A percentile compares a stretch with the other conserved stretches of the same genome.
Evolutionary conservation across 1,284 basidiomycete genomes (phyloP).

Genomic region (Pterulicium gracile): DNA sequence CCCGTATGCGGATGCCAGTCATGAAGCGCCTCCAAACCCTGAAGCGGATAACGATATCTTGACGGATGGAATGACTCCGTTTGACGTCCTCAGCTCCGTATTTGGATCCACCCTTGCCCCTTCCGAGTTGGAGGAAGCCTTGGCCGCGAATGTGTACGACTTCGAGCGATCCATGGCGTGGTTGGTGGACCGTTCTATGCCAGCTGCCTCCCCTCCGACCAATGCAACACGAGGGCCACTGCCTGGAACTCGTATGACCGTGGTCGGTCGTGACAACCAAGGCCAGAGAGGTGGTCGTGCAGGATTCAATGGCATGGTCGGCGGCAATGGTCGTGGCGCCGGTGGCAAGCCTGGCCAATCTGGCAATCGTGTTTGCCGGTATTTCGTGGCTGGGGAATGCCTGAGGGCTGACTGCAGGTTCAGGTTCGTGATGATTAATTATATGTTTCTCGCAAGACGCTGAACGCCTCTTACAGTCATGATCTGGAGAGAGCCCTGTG

Average conservation of each 20-base stretch:
- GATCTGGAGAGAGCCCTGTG: conserved; percentile 89
- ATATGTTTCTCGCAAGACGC: conserved; percentile 4
- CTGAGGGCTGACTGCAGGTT: conserved; percentile 94
- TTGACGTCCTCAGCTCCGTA: conserved; percentile 90
- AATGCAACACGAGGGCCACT: conserved; percentile 16
- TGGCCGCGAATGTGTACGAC: conserved; percentile 82
- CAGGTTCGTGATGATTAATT: conserved; percentile 45
- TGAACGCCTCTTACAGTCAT: conserved; percentile 39
- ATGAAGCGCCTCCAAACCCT: conserved; percentile 29
- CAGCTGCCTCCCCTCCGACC: conserved; percentile 26
- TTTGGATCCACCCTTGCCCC: conserved; percentile 84
- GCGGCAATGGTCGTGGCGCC: conserved; percentile 32
- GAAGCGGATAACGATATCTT: conserved; percentile 39
- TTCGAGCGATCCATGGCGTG: conserved; percentile 92
- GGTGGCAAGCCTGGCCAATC: conserved; percentile 48
- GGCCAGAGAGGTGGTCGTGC: conserved; percentile 30
- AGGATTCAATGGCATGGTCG: conserved; percentile 25
- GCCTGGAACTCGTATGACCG: conserved; percentile 43
- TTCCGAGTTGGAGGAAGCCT: conserved; percentile 87
- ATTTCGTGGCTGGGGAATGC: conserved; percentile 95
- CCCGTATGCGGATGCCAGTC: conserved; percentile 6
- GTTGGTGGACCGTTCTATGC: conserved; percentile 67
- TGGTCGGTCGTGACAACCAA: conserved; percentile 43
- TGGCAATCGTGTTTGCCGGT: conserved; percentile 81
- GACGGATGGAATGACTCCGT: conserved; percentile 89